Evolutionary conservation across 768 basidiomycete species (phyloP), one percentile per base, ranked within the genome.

Genomic region (Trametes meyenii): DNA sequence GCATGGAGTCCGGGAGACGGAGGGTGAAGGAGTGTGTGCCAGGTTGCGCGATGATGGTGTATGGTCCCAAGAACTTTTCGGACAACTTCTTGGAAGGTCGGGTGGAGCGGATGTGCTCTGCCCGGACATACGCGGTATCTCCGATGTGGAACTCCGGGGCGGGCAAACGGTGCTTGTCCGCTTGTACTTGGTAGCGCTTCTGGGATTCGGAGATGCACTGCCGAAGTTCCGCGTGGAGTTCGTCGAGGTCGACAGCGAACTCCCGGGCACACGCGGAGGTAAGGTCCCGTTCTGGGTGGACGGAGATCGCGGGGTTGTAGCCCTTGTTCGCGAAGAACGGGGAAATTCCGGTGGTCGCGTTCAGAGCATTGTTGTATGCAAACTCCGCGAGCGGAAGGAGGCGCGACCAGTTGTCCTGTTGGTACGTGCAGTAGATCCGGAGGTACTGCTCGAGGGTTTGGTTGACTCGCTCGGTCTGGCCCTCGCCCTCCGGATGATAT

Each of bases 381-480:
- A 44, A 44, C 43, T 44, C 43, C 43, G 43, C n/a, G 43, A 44
- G 43, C 8, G 43, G 43, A 17, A 44, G 43, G 43, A 44, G 43
- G 3, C 43, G n/a, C n/a, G 43, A 44, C 43, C 43, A 44, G 43
- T 44, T 44, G 43, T 44, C 43, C 21, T 44, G 43, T 17, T 44
- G 43, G 43, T 44, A 44, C n/a, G 17, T 44, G 50, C n/a, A 21
- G 36, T 52, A 52, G n/a, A 52, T 38, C 19, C 71, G 69, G 6
- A 82, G 69, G 57, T 78, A 78, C 0, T 68, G 63, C 49, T 79
- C 75, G 17, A 79, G 67, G 5, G 67, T 72, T 61, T 77, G 72
- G 50, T 78, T 80, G 24, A 66, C 68, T n/a, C 72, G 62, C 65
- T 79, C 78, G 0, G 75, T 77, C 19, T 69, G 71, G 57, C 75